phyloP scores from a whole-genome alignment of 2,329 filamentous ascomycete species.

The Fusarium beomiforme region DNA sequence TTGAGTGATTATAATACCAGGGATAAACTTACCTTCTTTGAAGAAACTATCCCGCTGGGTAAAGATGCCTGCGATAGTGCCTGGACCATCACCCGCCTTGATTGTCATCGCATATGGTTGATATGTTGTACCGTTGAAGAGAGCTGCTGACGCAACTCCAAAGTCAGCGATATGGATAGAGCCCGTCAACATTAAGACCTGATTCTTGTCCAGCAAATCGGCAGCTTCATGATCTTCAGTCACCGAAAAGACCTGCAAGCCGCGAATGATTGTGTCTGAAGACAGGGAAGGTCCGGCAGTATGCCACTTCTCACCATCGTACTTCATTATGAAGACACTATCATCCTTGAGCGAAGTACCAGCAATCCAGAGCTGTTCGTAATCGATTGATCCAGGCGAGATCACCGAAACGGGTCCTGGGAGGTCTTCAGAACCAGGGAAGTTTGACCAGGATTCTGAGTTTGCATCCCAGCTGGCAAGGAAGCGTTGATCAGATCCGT shows the following conservation, averaged over 20 bases:
- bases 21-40: constrained; percentile 66
- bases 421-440: constrained; percentile 70
- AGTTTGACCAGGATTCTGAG: constrained; percentile 71
- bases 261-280: constrained; percentile 74
- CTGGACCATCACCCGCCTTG: constrained; percentile 69
- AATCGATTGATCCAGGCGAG: constrained; percentile 76
- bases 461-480: constrained; percentile 80
- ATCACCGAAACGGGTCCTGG: constrained; percentile 85
- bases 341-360: constrained; percentile 73
- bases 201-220: constrained; percentile 70
- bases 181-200: constrained; percentile 86
- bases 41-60: constrained; percentile 85
- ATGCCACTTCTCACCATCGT: constrained; percentile 77
- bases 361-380: constrained; percentile 82
- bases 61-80: constrained; percentile 84
- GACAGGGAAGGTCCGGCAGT: constrained; percentile 72
- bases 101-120: constrained; percentile 84
- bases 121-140: constrained; percentile 86
- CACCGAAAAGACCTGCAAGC: constrained; percentile 83
- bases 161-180: constrained; percentile 78
- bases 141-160: constrained; percentile 83
- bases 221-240: constrained; percentile 73
- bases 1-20: not conserved
- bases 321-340: constrained; percentile 83
- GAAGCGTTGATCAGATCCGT: constrained; percentile 67